Percentiles rank a stretch among this genome's conserved stretches.
These are phyloP conservation scores for Aspergillus calidoustus DNA, from an alignment of 2,329 filamentous ascomycete genomes.

Conservation along the genomic window DNA sequence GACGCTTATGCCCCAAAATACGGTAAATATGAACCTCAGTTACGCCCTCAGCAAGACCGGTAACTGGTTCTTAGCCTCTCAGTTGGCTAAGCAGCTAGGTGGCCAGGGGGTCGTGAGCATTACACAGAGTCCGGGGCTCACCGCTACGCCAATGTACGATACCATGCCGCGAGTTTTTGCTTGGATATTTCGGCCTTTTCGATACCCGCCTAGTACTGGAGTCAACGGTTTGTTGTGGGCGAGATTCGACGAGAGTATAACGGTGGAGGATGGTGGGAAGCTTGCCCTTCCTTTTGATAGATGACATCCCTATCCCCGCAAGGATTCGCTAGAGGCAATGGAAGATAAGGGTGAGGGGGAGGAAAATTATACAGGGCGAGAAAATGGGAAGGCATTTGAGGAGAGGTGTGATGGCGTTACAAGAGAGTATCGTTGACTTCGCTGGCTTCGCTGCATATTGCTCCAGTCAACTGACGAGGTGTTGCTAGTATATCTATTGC, in stretches of 20 bases:
- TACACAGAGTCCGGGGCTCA: slow-evolving; percentile 9
- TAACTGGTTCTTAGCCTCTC: slow-evolving; percentile 1
- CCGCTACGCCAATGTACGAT: slow-evolving; percentile 3
- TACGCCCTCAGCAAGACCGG: slow-evolving; percentile 4
- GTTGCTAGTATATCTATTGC: too few relatives aligned
- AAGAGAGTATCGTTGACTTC: neutral
- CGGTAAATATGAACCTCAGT: neutral
- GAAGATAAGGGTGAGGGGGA: neutral
- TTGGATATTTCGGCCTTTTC: neutral
- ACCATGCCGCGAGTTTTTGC: neutral
- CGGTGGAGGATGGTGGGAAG: neutral
- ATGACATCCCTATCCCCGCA: neutral
- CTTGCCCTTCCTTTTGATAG: slow-evolving; percentile 5
- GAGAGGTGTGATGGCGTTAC: neutral
- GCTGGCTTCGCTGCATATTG: too few relatives aligned
- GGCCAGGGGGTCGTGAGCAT: neutral
- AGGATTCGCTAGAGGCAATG: slow-evolving; percentile 8
- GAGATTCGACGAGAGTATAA: neutral
- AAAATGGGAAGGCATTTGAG: neutral
- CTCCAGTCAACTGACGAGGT: too few relatives aligned
- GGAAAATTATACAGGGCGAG: neutral
- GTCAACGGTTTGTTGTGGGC: neutral
- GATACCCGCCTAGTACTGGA: neutral
- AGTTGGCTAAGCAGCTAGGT: neutral
- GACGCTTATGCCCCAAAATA: neutral